Evolutionary conservation across 2,329 filamentous ascomycete species (phyloP), one percentile per base, ranked within the genome.

Genomic region (Pseudocercospora musae): DNA sequence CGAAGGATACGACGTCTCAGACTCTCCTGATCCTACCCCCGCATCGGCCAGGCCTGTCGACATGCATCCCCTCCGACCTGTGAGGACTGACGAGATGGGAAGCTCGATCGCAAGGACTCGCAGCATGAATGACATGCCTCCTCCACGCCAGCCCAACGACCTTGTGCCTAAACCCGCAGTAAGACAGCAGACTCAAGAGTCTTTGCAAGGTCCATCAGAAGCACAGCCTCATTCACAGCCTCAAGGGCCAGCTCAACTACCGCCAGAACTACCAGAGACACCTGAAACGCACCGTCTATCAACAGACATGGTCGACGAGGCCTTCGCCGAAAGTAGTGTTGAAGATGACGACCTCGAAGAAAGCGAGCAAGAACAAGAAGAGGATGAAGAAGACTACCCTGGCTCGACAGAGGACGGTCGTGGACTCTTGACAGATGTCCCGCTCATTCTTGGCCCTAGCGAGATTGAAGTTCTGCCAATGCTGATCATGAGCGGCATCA

Each of bases 401-500:
- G 81, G 80, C 15, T 75, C 73, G 3, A 76, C 72, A 23, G 90
- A 91, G 3, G 89, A 91, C 21, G 84, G 91, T 72, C 89, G 91
- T 18, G 94, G 94, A 11, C 80, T 98, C 13, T 80, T 98, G 59
- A 97, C 94, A 0, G 94, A 98, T 74, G 92, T 98, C 11, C 94
- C 94, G 29, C 90, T 98, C 68, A 96, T 97, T 40, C 82, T 98
- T 29, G 93, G 96, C 48, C 94, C 94, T 0, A 93, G 92, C 60
- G 94, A 98, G 77, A 97, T 97, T 58, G 94, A 98, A 76, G 93
- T 95, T 5, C 80, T 98, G 58, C 94, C 96, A 59, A 96, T 97
- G 93, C 96, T 97, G 63, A 89, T 98, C 71, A 96, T 97, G 80
- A 93, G 91, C 13, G 96, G 93, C 65, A 96, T 98, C 58, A 87